Conservation (phyloP, 2,329 filamentous ascomycete species). For the Ophiostoma populinum region DNA sequence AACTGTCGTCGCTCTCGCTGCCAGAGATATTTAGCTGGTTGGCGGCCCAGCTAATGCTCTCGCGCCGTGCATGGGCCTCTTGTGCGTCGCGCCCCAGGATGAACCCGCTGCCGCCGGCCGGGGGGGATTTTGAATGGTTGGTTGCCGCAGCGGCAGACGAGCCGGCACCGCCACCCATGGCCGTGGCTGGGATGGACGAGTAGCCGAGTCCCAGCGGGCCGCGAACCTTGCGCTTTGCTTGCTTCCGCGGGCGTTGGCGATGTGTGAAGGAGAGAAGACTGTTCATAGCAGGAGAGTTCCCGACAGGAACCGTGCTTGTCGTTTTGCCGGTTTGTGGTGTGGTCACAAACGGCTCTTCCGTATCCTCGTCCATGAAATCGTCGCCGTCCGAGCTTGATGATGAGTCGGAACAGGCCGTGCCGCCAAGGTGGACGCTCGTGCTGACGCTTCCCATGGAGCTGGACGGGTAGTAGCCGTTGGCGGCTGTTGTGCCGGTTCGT, state of each 20-base stretch:
- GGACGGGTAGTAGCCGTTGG: conserved; percentile 41
- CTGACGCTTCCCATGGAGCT: conserved; percentile 67
- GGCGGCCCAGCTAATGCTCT: conserved; percentile 81
- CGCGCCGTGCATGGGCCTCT: conserved; percentile 43
- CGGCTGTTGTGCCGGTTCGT: background rate
- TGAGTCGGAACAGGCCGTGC: conserved; percentile 50
- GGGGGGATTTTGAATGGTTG: conserved; percentile 43
- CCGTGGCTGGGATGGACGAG: conserved; percentile 19
- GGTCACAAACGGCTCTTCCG: conserved; percentile 63
- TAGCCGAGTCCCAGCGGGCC: conserved; percentile 34
- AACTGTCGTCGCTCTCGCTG: conserved; percentile 62
- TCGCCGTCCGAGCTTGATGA: conserved; percentile 59
- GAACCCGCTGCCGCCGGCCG: conserved; percentile 33
- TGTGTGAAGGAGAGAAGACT: conserved; percentile 73
- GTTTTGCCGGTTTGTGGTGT: conserved; percentile 63
- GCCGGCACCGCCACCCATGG: conserved; percentile 12
- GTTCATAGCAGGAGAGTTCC: conserved; percentile 48
- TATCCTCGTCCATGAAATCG: conserved; percentile 54
- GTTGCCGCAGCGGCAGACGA: conserved; percentile 12
- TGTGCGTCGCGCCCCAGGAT: conserved; percentile 8
- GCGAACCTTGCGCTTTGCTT: conserved; percentile 37
- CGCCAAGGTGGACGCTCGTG: conserved; percentile 3
- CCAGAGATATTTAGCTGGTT: conserved; percentile 72
- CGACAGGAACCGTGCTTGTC: conserved; percentile 24
- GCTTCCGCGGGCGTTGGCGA: conserved; percentile 53